Percentiles rank a stretch among this genome's conserved stretches.
Conservation (phyloP, 768 basidiomycete genomes). For the Plicaturopsis crispa region DNA sequence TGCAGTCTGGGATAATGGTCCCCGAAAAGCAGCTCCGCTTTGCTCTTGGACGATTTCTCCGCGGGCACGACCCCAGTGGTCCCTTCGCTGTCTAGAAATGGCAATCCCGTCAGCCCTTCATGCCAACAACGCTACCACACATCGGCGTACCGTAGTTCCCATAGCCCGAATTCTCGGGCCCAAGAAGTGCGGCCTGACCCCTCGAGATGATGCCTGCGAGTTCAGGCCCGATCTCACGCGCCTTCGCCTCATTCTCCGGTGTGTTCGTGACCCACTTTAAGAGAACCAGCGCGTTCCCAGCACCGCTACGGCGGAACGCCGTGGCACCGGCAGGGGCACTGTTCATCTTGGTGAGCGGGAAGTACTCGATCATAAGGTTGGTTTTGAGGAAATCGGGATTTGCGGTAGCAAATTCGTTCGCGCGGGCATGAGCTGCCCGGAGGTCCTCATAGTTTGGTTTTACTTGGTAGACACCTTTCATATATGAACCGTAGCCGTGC, state of each 20-base stretch:
- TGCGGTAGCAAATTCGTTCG: constrained; percentile 18
- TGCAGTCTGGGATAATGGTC: constrained; percentile 33
- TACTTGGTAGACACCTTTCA: constrained; percentile 32
- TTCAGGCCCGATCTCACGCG: constrained; percentile 21
- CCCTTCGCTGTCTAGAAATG: no score
- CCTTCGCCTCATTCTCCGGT: constrained; percentile 22
- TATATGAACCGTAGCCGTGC: constrained; percentile 31
- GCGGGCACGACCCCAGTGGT: no score
- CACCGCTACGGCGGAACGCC: constrained; percentile 31
- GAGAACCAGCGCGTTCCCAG: constrained; percentile 25
- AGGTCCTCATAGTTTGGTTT: constrained; percentile 19
- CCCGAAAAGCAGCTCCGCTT: constrained; percentile 25
- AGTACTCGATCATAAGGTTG: constrained; percentile 33
- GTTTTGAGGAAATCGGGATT: constrained; percentile 21
- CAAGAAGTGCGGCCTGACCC: constrained; percentile 20
- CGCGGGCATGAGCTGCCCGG: constrained; percentile 19
- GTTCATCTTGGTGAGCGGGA: constrained; percentile 30
- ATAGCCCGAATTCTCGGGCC: constrained; percentile 26
- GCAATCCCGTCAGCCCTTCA: no score
- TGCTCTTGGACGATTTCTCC: no score
- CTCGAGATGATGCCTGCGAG: constrained; percentile 21
- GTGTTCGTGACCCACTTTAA: constrained; percentile 27
- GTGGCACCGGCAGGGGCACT: no score
- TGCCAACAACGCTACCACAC: no score
- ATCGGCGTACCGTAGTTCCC: constrained; percentile 38